Base-by-base conservation (phyloP, 2,329 filamentous ascomycete genomes). In the Chrysoporthe austroafricana region DNA sequence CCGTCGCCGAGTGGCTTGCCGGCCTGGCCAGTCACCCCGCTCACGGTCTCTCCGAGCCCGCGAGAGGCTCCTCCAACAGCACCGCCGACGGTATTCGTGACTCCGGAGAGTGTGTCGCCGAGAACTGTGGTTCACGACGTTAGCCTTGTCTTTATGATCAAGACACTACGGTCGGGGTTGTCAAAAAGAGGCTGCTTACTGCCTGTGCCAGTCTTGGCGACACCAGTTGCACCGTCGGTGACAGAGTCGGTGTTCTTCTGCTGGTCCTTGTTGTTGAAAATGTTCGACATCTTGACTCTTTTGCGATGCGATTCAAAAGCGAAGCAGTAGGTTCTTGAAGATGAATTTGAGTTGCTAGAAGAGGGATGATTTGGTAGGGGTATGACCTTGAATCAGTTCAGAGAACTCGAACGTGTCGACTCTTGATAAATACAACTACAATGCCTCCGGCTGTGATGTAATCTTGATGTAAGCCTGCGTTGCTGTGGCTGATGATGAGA, bases 121-220 rank as follows among this genome's bases (percentile, higher is more conserved):
- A 70, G 44, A 8, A 68, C 66, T 67, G 18, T 32, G 7, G 5
- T 2, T 5, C 6, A 18, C 8, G 3, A 4, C 1, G 56, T 63
- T 9, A 61, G 36, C 32, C n/a, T 46, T 8, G 26, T 13, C 26
- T 34, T 6, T 14, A 4, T 2, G 1, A 3, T 21, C 46, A n/a
- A 18, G 13, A 2, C 14, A 4, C 7, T 9, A 9, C 1, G 36
- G 6, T 39, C 36, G 36, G 36, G 9, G 0, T 9, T 9, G 18
- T 7, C 2, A 34, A 4, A 8, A 5, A 13, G 43, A 34, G 39
- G 16, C 1, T 57, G 18, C 68, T 50, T 26, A 69, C 68, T 67
- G 26, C 68, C 66, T 26, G 69, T 70, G 14, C 69, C 69, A 0
- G 69, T 70, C 61, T 69, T 69, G 14, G 69, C 69, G 3, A 64